Base-by-base conservation (phyloP, 306 rosid species). In the Cercis canadensis region DNA sequence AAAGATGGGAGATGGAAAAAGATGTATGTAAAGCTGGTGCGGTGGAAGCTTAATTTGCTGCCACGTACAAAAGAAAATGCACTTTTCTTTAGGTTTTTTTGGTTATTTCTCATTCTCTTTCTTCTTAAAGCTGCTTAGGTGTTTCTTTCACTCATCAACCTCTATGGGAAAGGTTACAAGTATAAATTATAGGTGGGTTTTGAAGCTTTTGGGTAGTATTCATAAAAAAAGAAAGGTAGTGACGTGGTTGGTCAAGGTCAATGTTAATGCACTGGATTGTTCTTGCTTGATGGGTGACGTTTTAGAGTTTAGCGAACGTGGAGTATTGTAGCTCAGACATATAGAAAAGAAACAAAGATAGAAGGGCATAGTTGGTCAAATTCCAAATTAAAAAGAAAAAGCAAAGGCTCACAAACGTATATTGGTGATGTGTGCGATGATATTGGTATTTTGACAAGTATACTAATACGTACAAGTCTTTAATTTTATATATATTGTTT, bases 81-180 rank as follows among this genome's bases (percentile, higher is more conserved):
- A 29, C 45, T 29, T 58, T 47, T 29, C 8, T 64, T 52, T 40
- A 39, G 50, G 8, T 14, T 39, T 8, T 14, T 44, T 33, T 62
- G 4, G 34, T 46, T 21, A 8, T 6, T 43, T 11, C 32, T 0
- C n/a, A n/a, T n/a, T n/a, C n/a, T 53, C 24, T 33, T 47, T 41
- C 15, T 70, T 72, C 70, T 21, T 64, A 5, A 61, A 40, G 59
- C 57, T 36, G 10, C 16, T 73, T 75, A 13, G 74, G 52, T 36
- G 78, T 87, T 87, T 74, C 93, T 84, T 90, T 74, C 88, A 84
- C 93, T 86, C 88, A 41, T 87, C 87, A 82, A 84, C 78, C 4
- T 77, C 85, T 59, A 16, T 14, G 45, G 15, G 80, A 19, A 74
- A 51, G 72, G 72, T 63, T 76, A 77, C 86, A 80, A n/a, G 80